These are phyloP conservation scores for Teunomyces panamensis DNA, from an alignment of 805 yeast genomes.

Conservation along the genomic window DNA sequence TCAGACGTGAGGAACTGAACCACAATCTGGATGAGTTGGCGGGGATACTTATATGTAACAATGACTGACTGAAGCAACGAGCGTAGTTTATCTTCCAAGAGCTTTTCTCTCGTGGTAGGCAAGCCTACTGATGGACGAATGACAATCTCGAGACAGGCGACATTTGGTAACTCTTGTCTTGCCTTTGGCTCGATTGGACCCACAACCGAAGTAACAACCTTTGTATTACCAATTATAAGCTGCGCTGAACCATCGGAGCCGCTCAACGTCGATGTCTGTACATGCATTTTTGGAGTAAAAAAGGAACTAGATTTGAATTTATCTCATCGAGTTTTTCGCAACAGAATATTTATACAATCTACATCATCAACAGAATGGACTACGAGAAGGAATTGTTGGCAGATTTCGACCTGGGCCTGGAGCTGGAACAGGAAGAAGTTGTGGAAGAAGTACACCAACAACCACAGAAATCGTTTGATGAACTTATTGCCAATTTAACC, in stretches of 20 bases:
- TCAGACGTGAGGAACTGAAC: conserved; percentile 39
- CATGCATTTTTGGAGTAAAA: conserved; percentile 14
- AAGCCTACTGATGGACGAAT: conserved; percentile 79
- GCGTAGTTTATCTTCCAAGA: conserved; percentile 68
- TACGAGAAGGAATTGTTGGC: conserved; percentile 41
- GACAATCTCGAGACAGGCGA: conserved; percentile 71
- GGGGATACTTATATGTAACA: conserved; percentile 64
- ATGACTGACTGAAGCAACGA: conserved; percentile 60
- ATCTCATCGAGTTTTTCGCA: conserved; percentile 5
- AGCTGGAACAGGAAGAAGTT: conserved; percentile 9
- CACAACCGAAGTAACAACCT: conserved; percentile 71
- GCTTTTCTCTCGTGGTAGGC: conserved; percentile 70
- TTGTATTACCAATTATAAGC: conserved; percentile 47
- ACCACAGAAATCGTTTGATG: background rate
- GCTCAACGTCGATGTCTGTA: conserved; percentile 34
- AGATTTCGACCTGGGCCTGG: conserved; percentile 37
- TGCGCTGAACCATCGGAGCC: conserved; percentile 83
- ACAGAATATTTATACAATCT: background rate
- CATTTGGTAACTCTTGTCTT: conserved; percentile 80
- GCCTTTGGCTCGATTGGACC: conserved; percentile 88
- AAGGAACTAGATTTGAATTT: background rate
- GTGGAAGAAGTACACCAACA: conserved; percentile 1
- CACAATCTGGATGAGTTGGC: conserved; percentile 54
- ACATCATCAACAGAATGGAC: conserved; percentile 15
- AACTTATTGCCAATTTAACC: background rate